Evolutionary conservation across 768 basidiomycete species (phyloP).

Genomic region (Rhizopogon vinicolor): DNA sequence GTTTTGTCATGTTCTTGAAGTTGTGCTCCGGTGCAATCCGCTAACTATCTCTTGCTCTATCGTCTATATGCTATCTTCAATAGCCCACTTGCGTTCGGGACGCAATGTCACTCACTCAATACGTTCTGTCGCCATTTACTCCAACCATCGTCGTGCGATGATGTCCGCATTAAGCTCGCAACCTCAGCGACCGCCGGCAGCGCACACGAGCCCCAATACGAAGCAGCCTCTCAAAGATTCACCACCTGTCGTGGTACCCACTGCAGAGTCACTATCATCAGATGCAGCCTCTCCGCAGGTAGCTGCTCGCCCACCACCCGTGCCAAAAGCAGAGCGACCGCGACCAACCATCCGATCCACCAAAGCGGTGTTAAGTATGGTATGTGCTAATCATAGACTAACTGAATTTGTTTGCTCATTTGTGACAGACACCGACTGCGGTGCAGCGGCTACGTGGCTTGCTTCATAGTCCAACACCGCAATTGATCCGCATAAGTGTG

Average conservation of each 20-base stretch:
- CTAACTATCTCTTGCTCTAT: background rate
- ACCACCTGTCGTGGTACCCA: slow-evolving; percentile 49
- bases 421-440: slow-evolving; percentile 69
- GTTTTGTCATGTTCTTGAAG: background rate
- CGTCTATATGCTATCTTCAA: background rate
- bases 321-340: slow-evolving; percentile 58
- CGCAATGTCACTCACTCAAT: background rate
- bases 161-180: slow-evolving; percentile 57
- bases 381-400: slow-evolving; percentile 28
- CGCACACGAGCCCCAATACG: slow-evolving; percentile 4
- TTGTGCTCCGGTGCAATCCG: background rate
- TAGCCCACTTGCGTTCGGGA: background rate
- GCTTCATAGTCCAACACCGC: slow-evolving; percentile 78
- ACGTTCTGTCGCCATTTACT: background rate
- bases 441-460: slow-evolving; percentile 69
- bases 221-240: slow-evolving; percentile 33
- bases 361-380: slow-evolving; percentile 77
- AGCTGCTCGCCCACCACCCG: slow-evolving; percentile 66
- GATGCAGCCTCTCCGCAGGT: slow-evolving; percentile 69
- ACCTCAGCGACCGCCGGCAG: slow-evolving; percentile 15
- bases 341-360: slow-evolving; percentile 63
- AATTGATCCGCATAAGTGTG: slow-evolving; percentile 91
- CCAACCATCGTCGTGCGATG: slow-evolving; percentile 49
- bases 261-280: slow-evolving; percentile 40
- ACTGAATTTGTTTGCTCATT: slow-evolving; percentile 3